Conservation (phyloP, 2,329 filamentous ascomycete genomes). For the Epichloe gansuensis region DNA sequence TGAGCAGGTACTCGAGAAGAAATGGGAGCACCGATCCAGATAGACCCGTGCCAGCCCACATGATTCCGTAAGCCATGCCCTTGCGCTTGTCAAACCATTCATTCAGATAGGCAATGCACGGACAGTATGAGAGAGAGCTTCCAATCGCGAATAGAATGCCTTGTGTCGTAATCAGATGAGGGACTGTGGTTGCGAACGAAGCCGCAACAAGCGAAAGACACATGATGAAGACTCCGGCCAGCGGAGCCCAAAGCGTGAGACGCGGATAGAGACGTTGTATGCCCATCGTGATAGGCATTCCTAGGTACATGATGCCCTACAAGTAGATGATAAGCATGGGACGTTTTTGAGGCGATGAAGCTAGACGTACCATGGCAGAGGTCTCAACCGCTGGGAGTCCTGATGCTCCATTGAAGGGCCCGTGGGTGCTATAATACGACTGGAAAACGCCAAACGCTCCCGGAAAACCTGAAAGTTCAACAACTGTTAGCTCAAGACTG, state of each 20-base stretch:
- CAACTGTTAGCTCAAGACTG: background rate
- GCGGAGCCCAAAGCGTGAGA: slow-evolving; percentile 23
- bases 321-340: background rate
- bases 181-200: slow-evolving; percentile 34
- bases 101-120: slow-evolving; percentile 40
- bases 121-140: slow-evolving; percentile 35
- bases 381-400: slow-evolving; percentile 48
- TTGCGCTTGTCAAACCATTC: slow-evolving; percentile 41
- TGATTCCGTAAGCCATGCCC: slow-evolving; percentile 43
- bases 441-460: slow-evolving; percentile 56
- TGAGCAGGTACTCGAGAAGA: slow-evolving; percentile 32
- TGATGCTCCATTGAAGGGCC: slow-evolving; percentile 36
- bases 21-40: slow-evolving; percentile 32
- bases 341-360: background rate
- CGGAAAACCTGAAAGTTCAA: slow-evolving; percentile 37
- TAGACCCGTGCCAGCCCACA: slow-evolving; percentile 35
- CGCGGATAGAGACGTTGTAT: slow-evolving; percentile 27
- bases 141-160: slow-evolving; percentile 44
- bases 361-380: slow-evolving; percentile 31
- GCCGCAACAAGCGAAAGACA: slow-evolving; percentile 33
- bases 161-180: slow-evolving; percentile 41
- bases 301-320: slow-evolving; percentile 38
- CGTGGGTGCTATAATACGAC: slow-evolving; percentile 45
- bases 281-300: slow-evolving; percentile 32
- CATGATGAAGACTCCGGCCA: slow-evolving; percentile 31